Evolutionary conservation across 2,329 filamentous ascomycete species (phyloP), one percentile per base, ranked within the genome.

Genomic region (Dothistroma septosporum): DNA sequence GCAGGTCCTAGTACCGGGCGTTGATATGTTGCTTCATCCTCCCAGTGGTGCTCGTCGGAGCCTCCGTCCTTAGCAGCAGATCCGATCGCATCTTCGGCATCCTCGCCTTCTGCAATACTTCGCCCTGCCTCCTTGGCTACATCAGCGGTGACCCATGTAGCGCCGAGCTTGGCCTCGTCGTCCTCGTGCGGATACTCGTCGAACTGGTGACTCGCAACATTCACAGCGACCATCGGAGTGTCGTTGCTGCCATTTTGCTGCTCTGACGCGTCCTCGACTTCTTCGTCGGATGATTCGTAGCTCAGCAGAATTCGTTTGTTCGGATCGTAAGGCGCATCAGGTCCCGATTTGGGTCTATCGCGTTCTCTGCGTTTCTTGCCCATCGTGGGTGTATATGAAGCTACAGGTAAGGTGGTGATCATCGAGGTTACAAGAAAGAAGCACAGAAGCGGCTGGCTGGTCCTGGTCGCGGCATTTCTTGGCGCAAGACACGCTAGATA

Each of bases 241-340:
- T 12, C 21, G 35, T 22, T 22, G 50, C 22, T 14, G 52, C 32
- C 33, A 24, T 55, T 35, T 14, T 49, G 24, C n/a, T 49, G 57
- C 28, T 48, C 41, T 1, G 37, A 2, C n/a, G 49, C n/a, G 47
- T 58, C 58, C 22, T 64, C 52, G 12, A 54, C 44, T 44, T 64
- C 66, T 16, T 64, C 62, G 31, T 70, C 68, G 11, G 71, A 67
- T 2, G 69, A 70, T 10, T 53, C 70, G 52, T 74, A 74, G 65
- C 69, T 73, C 19, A 74, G 66, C 55, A 72, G 61, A 8, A 74
- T 64, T 37, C 72, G 68, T 62, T 74, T 73, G 60, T 70, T 68
- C 2, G 72, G 71, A 52, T 73, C 68, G 60, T 72, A 72, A 12
- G 53, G 16, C 14, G 67, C 58, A 19, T 72, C 66, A 0, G 67